phyloP scores from a whole-genome alignment of 371 early-diverging fungal species.

The Apophysomyces ossiformis region DNA sequence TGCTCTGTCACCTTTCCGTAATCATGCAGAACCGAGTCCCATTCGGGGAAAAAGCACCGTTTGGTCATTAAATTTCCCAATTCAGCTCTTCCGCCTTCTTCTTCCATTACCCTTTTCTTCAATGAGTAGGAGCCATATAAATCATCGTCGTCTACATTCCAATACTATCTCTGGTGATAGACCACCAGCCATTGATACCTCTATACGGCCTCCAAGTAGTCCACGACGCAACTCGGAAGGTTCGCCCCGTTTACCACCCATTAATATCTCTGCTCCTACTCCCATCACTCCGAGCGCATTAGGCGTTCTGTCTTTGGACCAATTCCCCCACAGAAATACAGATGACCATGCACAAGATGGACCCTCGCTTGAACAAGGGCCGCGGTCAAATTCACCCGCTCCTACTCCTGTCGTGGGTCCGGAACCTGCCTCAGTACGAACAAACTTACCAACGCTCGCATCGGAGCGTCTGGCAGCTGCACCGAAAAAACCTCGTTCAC shows the following conservation, averaged over 20 bases:
- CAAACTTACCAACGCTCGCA: neutral
- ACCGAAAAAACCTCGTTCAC: constrained; percentile 23
- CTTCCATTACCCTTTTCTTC: neutral
- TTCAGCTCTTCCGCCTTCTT: neutral
- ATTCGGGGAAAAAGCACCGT: constrained; percentile 5
- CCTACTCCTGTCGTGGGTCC: constrained; percentile 20
- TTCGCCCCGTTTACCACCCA: constrained; percentile 25
- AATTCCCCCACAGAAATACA: constrained; percentile 17
- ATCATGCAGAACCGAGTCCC: neutral
- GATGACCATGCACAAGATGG: constrained; percentile 6
- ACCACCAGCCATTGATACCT: constrained; percentile 22
- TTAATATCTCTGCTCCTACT: constrained; percentile 32
- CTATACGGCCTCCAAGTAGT: constrained; percentile 9
- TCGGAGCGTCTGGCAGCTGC: constrained; percentile 9
- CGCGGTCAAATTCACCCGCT: constrained; percentile 14
- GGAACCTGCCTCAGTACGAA: constrained; percentile 2
- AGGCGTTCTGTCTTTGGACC: constrained; percentile 13
- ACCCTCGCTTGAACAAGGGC: constrained; percentile 3
- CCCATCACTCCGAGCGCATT: constrained; percentile 15
- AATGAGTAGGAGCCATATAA: constrained; percentile 8
- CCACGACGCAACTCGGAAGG: constrained; percentile 31
- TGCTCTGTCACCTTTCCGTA: too few relatives aligned
- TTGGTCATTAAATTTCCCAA: constrained; percentile 1
- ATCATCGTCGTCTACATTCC: constrained; percentile 17
- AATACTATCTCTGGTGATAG: constrained; percentile 28